phyloP scores from a whole-genome alignment of 2,329 filamentous ascomycete species.

The Aspergillus amoenus region DNA sequence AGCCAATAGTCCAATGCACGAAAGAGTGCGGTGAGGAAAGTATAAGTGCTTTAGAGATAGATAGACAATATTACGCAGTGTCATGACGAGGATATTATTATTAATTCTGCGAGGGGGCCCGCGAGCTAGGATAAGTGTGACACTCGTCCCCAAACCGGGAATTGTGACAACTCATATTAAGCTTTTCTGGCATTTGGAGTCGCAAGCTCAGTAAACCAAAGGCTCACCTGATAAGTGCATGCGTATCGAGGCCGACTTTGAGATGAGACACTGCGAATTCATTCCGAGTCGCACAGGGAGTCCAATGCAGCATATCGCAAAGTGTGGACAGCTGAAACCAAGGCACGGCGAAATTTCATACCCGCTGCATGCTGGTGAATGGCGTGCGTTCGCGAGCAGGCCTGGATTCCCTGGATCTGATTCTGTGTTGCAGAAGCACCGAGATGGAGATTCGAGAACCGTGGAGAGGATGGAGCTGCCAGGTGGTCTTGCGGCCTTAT shows the following conservation, averaged over 20 bases:
- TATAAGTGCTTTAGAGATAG: neutral
- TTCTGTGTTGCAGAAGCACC: neutral
- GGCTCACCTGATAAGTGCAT: neutral
- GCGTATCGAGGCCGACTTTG: neutral
- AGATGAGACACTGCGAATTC: neutral
- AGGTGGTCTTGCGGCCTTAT: neutral
- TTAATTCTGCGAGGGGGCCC: neutral
- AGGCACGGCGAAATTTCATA: neutral
- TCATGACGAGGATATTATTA: conserved; percentile 1
- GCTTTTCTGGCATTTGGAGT: neutral
- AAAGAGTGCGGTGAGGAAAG: conserved; percentile 17
- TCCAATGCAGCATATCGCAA: neutral
- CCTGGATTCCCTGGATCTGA: neutral
- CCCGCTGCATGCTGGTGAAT: neutral
- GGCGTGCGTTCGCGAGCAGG: neutral
- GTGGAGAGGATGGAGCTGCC: neutral
- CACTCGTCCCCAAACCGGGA: conserved; percentile 8
- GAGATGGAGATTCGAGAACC: neutral
- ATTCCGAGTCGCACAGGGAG: neutral
- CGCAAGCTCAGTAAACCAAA: too few relatives aligned
- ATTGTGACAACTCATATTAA: conserved; percentile 18
- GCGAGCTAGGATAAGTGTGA: conserved; percentile 11
- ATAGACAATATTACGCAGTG: neutral
- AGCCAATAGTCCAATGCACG: conserved; percentile 19
- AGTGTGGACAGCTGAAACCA: neutral